A percentile compares a stretch with the other conserved stretches of the same genome.
Conservation (phyloP, 169 alveolate genomes). For the Cryptosporidium canis region DNA sequence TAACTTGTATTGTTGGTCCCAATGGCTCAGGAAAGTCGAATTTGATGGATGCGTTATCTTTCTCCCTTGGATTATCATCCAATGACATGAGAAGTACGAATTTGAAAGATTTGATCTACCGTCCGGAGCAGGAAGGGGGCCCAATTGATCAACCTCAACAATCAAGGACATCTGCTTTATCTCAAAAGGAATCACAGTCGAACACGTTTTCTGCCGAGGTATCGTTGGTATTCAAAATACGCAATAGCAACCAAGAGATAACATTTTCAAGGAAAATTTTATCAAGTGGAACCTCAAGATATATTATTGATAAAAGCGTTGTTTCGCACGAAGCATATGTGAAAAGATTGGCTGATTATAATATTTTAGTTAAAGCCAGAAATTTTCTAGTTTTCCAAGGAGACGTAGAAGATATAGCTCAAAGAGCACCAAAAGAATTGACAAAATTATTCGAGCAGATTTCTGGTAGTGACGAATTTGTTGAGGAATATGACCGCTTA, state of each 20-base stretch:
- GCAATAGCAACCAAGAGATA: conserved; percentile 77
- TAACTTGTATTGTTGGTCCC: conserved; percentile 89
- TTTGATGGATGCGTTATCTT: conserved; percentile 86
- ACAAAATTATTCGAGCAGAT: conserved; percentile 88
- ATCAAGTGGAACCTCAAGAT: conserved; percentile 81
- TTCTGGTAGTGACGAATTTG: conserved; percentile 85
- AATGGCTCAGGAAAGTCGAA: conserved; percentile 91
- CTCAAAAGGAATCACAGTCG: conserved; percentile 73
- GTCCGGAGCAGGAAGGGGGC: conserved; percentile 79
- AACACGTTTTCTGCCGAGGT: conserved; percentile 20
- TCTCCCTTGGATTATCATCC: conserved; percentile 87
- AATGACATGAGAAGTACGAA: conserved; percentile 86
- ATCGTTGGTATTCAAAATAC: conserved; percentile 2
- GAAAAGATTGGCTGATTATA: conserved; percentile 74
- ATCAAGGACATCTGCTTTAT: conserved; percentile 81
- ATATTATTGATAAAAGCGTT: conserved; percentile 82
- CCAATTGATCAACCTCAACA: conserved; percentile 73
- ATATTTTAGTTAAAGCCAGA: conserved; percentile 79
- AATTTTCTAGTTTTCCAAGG: conserved; percentile 90
- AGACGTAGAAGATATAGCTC: conserved; percentile 87
- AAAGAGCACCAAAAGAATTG: conserved; percentile 87
- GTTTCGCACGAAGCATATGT: conserved; percentile 80
- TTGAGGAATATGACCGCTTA: conserved; percentile 71
- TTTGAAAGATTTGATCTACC: conserved; percentile 87
- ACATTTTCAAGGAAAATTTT: conserved; percentile 84